Evolutionary conservation across 495 filamentous ascomycete species (phyloP), one percentile per base, ranked within the genome.

Genomic region (Hyphodiscus hymeniophilus): DNA sequence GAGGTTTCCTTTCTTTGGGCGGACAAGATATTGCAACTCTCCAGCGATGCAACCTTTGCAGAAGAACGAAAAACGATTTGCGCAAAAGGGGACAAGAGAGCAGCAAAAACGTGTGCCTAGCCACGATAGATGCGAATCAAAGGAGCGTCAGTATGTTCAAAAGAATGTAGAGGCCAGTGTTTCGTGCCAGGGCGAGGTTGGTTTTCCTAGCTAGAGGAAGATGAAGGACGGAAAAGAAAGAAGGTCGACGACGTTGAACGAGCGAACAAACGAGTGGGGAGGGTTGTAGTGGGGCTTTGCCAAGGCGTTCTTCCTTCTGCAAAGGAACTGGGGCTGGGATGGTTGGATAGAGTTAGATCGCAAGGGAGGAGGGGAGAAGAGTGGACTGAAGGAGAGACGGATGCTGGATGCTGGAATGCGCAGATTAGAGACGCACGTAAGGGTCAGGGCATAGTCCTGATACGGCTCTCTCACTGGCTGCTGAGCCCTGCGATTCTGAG

Each of bases 391-490:
- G n/a, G n/a, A n/a, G n/a, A n/a, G n/a, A n/a, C n/a, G n/a, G n/a
- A n/a, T n/a, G n/a, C n/a, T n/a, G n/a, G n/a, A n/a, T n/a, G 21
- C 34, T 21, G 20, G 38, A 20, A 41, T 17, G 20, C 38, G 20
- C 38, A 36, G 38, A 34, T 38, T 47, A 24, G 26, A 34, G 17
- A 47, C 34, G 34, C 45, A 21, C 18, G 16, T 17, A 33, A 47
- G 50, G 50, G 43, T 42, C 34, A 47, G 17, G 28, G 50, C 50
- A 52, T 52, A 30, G 47, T 52, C 43, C 50, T 46, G 43, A 42
- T 42, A 26, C 24, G 36, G 15, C 41, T 28, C 16, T 17, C 36
- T 34, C 33, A 42, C 43, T 42, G 50, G 50, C 16, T 23, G 41
- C n/a, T n/a, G n/a, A n/a, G 20, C 16, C 33, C 39, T 40, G 32